Percentiles rank a stretch among this genome's conserved stretches.
phyloP scores from a whole-genome alignment of 768 basidiomycete genomes.

The Krasilnikovozyma curviuscula region DNA sequence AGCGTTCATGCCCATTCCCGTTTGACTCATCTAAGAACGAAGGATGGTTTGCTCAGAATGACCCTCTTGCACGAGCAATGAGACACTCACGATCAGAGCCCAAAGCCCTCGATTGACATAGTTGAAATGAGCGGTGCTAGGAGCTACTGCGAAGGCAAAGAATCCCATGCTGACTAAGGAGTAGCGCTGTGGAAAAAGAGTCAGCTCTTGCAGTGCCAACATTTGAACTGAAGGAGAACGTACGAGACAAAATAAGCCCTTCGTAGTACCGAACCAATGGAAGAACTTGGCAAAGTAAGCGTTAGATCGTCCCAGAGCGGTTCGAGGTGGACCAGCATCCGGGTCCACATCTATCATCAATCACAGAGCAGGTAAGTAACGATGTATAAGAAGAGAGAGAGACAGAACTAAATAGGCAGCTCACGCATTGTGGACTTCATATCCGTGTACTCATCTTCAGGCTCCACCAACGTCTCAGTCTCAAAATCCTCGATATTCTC shows the following conservation, averaged over 20 bases:
- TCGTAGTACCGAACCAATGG: constrained; percentile 30
- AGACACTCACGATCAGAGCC: constrained; percentile 40
- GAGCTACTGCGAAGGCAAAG: constrained; percentile 11
- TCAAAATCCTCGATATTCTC: background rate
- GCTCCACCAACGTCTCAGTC: constrained; percentile 1
- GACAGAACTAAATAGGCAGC: background rate
- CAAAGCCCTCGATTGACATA: constrained; percentile 35
- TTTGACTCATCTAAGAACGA: constrained; percentile 38
- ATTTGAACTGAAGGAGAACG: constrained; percentile 32
- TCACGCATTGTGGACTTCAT: background rate
- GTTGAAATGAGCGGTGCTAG: constrained; percentile 22
- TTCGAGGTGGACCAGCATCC: constrained; percentile 34
- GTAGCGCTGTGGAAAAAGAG: background rate
- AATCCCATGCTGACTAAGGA: background rate
- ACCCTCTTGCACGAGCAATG: no score
- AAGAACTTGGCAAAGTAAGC: constrained; percentile 26
- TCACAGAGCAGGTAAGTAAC: no score
- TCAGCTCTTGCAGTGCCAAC: constrained; percentile 32
- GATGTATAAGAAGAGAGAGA: background rate
- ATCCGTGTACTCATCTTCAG: constrained; percentile 9
- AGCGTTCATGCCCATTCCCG: constrained; percentile 37
- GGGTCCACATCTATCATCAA: constrained; percentile 29
- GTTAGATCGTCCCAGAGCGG: constrained; percentile 30
- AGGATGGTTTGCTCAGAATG: no score
- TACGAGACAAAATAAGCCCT: constrained; percentile 37